A percentile compares a stretch with the other conserved stretches of the same genome.
Conservation (phyloP, 1,284 basidiomycete genomes). For the Ceratobasidium sp. region DNA sequence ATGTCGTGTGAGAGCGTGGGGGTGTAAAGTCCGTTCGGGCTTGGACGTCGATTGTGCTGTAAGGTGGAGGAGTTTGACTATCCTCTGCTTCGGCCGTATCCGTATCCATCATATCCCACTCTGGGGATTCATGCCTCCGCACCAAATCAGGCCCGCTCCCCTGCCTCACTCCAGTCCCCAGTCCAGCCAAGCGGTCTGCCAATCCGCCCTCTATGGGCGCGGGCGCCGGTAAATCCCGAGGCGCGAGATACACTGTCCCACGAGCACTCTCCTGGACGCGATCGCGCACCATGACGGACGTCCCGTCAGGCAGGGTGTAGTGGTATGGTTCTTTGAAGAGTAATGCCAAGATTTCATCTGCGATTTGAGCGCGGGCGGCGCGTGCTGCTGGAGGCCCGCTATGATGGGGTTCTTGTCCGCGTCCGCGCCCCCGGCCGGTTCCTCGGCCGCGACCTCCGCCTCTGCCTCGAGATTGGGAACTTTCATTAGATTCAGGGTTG, state of each 20-base stretch:
- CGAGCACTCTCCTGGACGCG: conserved; percentile 27
- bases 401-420: conserved; percentile 5
- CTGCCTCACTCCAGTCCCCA: neutral
- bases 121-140: conserved; percentile 27
- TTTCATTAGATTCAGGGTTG: neutral
- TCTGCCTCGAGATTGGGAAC: neutral
- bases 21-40: conserved; percentile 34
- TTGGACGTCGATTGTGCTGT: conserved; percentile 6
- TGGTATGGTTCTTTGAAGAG: conserved; percentile 33
- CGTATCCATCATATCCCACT: conserved; percentile 36
- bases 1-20: conserved; percentile 13
- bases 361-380: conserved; percentile 28
- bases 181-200: conserved; percentile 12
- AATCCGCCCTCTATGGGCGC: conserved; percentile 15
- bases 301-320: conserved; percentile 14
- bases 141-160: conserved; percentile 15
- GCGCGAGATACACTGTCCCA: conserved; percentile 18
- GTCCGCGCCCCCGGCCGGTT: conserved; percentile 10
- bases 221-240: conserved; percentile 22
- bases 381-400: conserved; percentile 32
- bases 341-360: conserved; percentile 26
- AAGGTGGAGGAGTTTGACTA: conserved; percentile 7
- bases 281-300: conserved; percentile 26
- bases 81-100: conserved; percentile 2
- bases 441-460: conserved; percentile 14